These are phyloP conservation scores for Chaetomium sp. DNA, from an alignment of 2,329 filamentous ascomycete genomes.

Conservation along the genomic window DNA sequence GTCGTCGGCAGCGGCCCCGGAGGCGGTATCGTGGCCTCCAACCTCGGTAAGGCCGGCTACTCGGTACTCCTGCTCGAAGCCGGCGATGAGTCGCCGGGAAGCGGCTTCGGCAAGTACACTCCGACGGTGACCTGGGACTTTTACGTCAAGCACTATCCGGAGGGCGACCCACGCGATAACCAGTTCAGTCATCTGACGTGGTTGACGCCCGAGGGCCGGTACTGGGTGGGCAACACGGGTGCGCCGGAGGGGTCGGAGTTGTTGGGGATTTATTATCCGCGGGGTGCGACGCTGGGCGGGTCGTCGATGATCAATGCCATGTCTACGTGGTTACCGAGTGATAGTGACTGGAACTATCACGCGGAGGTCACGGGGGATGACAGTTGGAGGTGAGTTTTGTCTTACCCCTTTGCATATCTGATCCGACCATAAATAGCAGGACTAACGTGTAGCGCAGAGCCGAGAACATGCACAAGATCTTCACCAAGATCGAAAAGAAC, in stretches of 20 bases:
- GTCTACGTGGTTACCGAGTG: constrained; percentile 52
- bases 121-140: constrained; percentile 42
- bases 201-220: constrained; percentile 30
- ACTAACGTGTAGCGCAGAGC: constrained; percentile 24
- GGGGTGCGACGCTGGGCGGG: constrained; percentile 41
- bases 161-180: constrained; percentile 42
- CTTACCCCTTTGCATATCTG: no score
- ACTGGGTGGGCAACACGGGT: constrained; percentile 31
- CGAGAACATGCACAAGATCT: constrained; percentile 55
- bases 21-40: constrained; percentile 50
- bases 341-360: constrained; percentile 54
- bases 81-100: constrained; percentile 41
- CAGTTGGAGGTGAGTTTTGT: constrained; percentile 40
- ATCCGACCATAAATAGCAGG: no score
- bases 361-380: constrained; percentile 51
- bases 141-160: constrained; percentile 46
- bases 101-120: constrained; percentile 1
- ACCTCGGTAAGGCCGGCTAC: constrained; percentile 52
- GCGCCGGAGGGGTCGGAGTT: constrained; percentile 36
- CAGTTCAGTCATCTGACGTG: constrained; percentile 49
- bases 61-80: constrained; percentile 56
- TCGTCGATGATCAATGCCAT: constrained; percentile 55
- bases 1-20: constrained; percentile 56
- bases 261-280: constrained; percentile 41
- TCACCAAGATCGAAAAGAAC: constrained; percentile 50